phyloP scores from a whole-genome alignment of 306 rosid genomes.

The Cicer chorassanicum region DNA sequence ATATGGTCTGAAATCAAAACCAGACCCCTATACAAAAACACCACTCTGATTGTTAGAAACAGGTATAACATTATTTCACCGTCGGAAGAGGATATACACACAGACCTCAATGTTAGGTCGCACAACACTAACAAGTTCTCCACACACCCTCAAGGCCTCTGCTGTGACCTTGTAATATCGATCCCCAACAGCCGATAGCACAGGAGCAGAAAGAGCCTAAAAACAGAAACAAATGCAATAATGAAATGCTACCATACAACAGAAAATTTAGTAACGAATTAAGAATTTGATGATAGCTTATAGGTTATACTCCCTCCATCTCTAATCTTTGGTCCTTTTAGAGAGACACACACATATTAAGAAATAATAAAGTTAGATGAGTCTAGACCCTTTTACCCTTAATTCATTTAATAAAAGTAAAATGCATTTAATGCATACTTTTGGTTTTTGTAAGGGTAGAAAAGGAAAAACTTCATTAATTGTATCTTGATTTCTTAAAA shows the following conservation, averaged over 20 bases:
- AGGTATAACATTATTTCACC: slow-evolving; percentile 28
- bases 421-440: no score
- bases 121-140: slow-evolving; percentile 91
- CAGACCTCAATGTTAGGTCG: slow-evolving; percentile 86
- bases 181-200: slow-evolving; percentile 95
- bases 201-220: slow-evolving; percentile 96
- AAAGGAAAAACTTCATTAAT: no score
- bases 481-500: no score
- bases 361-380: no score
- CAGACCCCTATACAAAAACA: slow-evolving; percentile 58
- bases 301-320: no score
- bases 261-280: neutral
- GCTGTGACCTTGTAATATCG: slow-evolving; percentile 99
- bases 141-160: slow-evolving; percentile 97
- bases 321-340: no score
- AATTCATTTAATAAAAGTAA: no score
- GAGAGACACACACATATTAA: no score
- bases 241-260: neutral
- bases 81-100: slow-evolving; percentile 36
- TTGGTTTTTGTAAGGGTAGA: no score
- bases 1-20: slow-evolving; percentile 85
- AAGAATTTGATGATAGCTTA: slow-evolving; percentile 23
- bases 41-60: slow-evolving; percentile 43
- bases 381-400: no score
- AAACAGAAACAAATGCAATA: slow-evolving; percentile 34